phyloP scores from a whole-genome alignment of 768 basidiomycete species.

The Amanita brunnescens region DNA sequence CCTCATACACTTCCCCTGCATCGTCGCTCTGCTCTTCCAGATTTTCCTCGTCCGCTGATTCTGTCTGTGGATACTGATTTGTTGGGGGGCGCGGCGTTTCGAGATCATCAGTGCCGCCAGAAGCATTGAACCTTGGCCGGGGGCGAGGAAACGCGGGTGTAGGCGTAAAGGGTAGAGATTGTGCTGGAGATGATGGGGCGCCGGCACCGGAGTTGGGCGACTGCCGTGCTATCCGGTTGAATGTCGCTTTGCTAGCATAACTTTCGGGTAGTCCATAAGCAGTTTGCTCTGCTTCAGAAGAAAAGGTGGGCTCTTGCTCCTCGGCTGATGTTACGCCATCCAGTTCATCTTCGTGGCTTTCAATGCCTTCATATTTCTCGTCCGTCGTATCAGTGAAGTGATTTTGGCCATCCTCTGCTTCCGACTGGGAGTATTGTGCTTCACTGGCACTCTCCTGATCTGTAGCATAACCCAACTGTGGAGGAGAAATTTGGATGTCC shows the following conservation, averaged over 20 bases:
- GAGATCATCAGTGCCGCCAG: constrained; percentile 33
- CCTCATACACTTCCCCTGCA: constrained; percentile 16
- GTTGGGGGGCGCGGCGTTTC: constrained; percentile 26
- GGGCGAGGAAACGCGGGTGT: constrained; percentile 57
- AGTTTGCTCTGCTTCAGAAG: constrained; percentile 49
- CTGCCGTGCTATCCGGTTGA: constrained; percentile 18
- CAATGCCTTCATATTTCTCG: constrained; percentile 8
- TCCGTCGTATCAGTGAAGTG: constrained; percentile 16
- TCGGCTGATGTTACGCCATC: constrained; percentile 14
- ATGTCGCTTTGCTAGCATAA: constrained; percentile 12
- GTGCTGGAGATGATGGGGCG: constrained; percentile 46
- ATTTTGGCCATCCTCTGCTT: constrained; percentile 11
- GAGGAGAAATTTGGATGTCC: constrained; percentile 40
- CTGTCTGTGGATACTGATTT: constrained; percentile 11
- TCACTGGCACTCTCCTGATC: constrained; percentile 8
- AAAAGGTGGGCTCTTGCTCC: constrained; percentile 57
- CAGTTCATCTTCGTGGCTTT: constrained; percentile 12
- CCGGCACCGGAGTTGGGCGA: constrained; percentile 33
- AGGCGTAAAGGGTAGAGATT: constrained; percentile 54
- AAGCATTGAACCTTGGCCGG: constrained; percentile 53
- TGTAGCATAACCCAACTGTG: constrained; percentile 16
- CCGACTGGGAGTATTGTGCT: neutral
- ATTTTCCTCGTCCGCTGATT: constrained; percentile 13
- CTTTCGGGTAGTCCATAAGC: constrained; percentile 21
- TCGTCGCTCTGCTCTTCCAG: constrained; percentile 12